These are phyloP conservation scores for Coffea humblotiana DNA, from an alignment of 305 asterid species.

Conservation along the genomic window DNA sequence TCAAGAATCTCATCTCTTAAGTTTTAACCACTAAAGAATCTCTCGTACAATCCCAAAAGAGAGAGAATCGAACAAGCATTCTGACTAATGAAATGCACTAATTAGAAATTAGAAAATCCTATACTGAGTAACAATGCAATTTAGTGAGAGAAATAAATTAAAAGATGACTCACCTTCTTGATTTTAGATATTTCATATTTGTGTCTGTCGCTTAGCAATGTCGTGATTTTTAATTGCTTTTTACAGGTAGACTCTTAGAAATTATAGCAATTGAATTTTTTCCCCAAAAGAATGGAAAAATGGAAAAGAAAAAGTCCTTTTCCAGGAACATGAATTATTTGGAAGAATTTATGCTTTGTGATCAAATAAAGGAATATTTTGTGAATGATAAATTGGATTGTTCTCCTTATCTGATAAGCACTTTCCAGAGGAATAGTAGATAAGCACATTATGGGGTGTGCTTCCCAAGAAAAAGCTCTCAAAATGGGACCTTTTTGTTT, in stretches of 20 bases:
- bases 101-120: neutral
- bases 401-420: constrained; percentile 15
- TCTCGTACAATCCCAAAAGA: neutral
- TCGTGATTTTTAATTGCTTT: too few species aligned
- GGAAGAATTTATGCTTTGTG: neutral
- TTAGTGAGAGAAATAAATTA: too few species aligned
- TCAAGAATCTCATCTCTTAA: neutral
- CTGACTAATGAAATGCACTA: neutral
- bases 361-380: constrained; percentile 9
- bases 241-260: neutral
- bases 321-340: neutral
- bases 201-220: too few species aligned
- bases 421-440: neutral
- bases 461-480: neutral
- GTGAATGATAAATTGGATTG: neutral
- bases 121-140: too few species aligned
- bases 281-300: too few species aligned
- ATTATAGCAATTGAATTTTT: too few species aligned
- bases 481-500: neutral
- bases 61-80: neutral
- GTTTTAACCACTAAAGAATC: neutral
- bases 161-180: too few species aligned
- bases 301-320: neutral
- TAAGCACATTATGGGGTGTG: neutral
- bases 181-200: too few species aligned